Conservation (phyloP, 257 asterid species). For the Henckelia pumila region DNA sequence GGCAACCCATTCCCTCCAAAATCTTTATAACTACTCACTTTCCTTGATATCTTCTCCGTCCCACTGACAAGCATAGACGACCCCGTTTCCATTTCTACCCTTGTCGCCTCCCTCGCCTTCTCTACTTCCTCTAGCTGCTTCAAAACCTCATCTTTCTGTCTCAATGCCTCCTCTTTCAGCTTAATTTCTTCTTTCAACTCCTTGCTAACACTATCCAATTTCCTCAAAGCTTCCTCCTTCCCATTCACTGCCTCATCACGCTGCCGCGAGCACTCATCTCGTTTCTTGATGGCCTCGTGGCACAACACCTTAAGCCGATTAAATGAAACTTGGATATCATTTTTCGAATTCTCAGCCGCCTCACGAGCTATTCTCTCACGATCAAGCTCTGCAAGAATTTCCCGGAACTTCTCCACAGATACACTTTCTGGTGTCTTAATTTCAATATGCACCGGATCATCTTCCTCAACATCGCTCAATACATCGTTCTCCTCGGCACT, state of each 20-base stretch:
- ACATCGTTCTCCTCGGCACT: conserved; percentile 60
- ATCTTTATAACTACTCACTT: conserved; percentile 71
- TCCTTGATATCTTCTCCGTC: conserved; percentile 84
- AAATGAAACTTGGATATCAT: conserved; percentile 66
- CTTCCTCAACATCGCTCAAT: conserved; percentile 91
- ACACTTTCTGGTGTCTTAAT: conserved; percentile 47
- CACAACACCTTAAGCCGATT: conserved; percentile 72
- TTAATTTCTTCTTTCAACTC: conserved; percentile 47
- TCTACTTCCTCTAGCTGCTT: conserved; percentile 64
- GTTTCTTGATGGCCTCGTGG: conserved; percentile 86
- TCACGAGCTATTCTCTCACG: conserved; percentile 76
- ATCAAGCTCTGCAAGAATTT: conserved; percentile 74
- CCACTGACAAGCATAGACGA: conserved; percentile 89
- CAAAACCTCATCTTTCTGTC: conserved; percentile 48
- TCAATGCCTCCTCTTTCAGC: conserved; percentile 48
- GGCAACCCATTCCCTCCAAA: conserved; percentile 75
- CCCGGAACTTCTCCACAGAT: conserved; percentile 58
- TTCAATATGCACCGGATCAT: conserved; percentile 60
- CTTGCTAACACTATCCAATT: conserved; percentile 40
- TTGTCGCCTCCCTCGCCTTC: conserved; percentile 50
- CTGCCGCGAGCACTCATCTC: conserved; percentile 77
- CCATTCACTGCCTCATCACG: conserved; percentile 77
- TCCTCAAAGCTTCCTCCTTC: conserved; percentile 54
- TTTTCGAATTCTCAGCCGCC: conserved; percentile 69
- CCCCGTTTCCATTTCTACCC: conserved; percentile 79